Evolutionary conservation across 495 filamentous ascomycete species (phyloP).

Genomic region (Aspergillus nanangensis): DNA sequence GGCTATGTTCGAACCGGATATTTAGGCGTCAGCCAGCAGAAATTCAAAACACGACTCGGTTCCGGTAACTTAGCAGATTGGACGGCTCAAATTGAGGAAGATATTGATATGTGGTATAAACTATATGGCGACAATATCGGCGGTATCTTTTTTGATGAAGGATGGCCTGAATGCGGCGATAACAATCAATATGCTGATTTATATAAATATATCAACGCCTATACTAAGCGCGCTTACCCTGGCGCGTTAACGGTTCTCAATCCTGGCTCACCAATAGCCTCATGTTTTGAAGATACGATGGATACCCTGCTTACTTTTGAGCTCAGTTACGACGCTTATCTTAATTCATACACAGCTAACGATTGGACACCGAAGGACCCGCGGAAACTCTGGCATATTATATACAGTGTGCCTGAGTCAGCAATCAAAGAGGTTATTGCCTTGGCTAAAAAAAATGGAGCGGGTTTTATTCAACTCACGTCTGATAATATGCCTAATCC

Average conservation of each 20-base stretch:
- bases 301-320: constrained; percentile 16
- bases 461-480: constrained; percentile 9
- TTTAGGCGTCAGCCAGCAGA: constrained; percentile 14
- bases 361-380: constrained; percentile 16
- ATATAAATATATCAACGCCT: constrained; percentile 10
- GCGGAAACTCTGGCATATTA: constrained; percentile 16
- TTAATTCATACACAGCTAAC: constrained; percentile 7
- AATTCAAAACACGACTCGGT: constrained; percentile 16
- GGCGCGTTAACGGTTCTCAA: constrained; percentile 11
- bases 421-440: neutral
- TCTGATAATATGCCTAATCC: constrained; percentile 10
- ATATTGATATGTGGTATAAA: constrained; percentile 19
- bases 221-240: constrained; percentile 11
- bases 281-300: constrained; percentile 13
- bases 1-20: constrained; percentile 23
- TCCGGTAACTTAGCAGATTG: constrained; percentile 12
- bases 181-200: constrained; percentile 12
- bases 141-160: constrained; percentile 21
- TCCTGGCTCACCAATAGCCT: constrained; percentile 9
- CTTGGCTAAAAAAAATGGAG: constrained; percentile 4
- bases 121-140: constrained; percentile 13
- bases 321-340: constrained; percentile 6
- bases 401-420: constrained; percentile 9
- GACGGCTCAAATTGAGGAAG: constrained; percentile 16
- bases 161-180: constrained; percentile 15